Evolutionary conservation across 306 rosid genomes (phyloP), one percentile per base, ranked within the genome.

Genomic region (Castanea mollissima): DNA sequence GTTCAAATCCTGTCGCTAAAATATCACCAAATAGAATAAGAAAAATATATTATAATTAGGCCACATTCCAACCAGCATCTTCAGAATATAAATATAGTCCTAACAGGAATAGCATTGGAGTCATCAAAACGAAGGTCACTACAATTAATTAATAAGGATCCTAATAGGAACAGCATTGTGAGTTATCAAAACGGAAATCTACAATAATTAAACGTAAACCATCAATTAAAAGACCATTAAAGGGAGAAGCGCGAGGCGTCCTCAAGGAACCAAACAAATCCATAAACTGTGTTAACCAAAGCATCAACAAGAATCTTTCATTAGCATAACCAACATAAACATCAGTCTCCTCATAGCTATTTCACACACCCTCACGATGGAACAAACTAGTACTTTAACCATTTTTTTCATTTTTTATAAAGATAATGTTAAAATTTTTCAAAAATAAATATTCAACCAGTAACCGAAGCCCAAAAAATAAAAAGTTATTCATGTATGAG

Each of bases 361-460:
- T 70, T 74, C 83, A 75, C 4, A 35, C 34, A 57, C 73, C 76
- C 75, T 81, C 82, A 70, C 55, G 35, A 71, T 6, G 3, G 72
- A 74, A 78, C 16, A 25, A 25, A 25, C 27, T 25, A 25, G 2
- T 25, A 1, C 2, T 25, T 29, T 29, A 3, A 31, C 0, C 0
- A 31, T 31, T 4, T 31, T 31, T 31, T 31, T 0, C 21, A 21
- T 32, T 32, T 4, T 32, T 32, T 4, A 0, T 4, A 32, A 4
- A 32, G 0, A 0, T 32, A 0, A 0, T 32, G 5, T 32, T 0
- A 34, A 34, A 34, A 5, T 1, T 34, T 34, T 34, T 0, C 0
- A 1, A 34, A 35, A 5, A 35, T 5, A 5, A 0, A 35, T 35
- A 1, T 0, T 35, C 5, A 35, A 35, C 2, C 4, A 31, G 4